Percentiles rank a stretch among this genome's conserved stretches.
Evolutionary conservation across 805 yeast species (phyloP).

Genomic region (Myxozyma mucilagina): DNA sequence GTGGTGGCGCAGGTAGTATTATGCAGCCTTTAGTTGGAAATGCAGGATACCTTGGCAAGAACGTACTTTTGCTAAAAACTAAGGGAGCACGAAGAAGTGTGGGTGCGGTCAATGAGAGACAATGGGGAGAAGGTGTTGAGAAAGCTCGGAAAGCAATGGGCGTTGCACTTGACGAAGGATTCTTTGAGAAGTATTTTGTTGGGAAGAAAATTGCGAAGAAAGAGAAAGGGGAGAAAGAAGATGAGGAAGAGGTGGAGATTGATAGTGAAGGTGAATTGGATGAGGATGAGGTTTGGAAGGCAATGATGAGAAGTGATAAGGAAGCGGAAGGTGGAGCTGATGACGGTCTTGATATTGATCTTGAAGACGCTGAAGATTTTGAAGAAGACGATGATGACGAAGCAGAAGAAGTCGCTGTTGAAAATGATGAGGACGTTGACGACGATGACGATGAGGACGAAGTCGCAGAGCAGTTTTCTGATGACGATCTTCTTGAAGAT

Average conservation of each 20-base stretch:
- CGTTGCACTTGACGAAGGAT: conserved; percentile 52
- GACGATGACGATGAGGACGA: conserved; percentile 35
- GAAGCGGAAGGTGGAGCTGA: conserved; percentile 52
- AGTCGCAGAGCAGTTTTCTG: not conserved
- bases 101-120: conserved; percentile 79
- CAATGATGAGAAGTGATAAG: conserved; percentile 68
- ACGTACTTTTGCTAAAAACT: conserved; percentile 37
- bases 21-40: conserved; percentile 87
- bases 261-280: conserved; percentile 55
- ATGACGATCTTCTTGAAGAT: conserved; percentile 32
- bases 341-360: conserved; percentile 41
- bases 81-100: conserved; percentile 51
- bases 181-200: conserved; percentile 45
- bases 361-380: conserved; percentile 40
- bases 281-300: conserved; percentile 74
- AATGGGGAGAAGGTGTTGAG: conserved; percentile 82
- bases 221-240: conserved; percentile 43
- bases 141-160: conserved; percentile 6
- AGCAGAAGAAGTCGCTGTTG: conserved; percentile 39
- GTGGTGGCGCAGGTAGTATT: conserved; percentile 69
- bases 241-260: conserved; percentile 57
- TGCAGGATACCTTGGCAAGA: conserved; percentile 33
- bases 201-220: conserved; percentile 39
- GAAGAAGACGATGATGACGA: conserved; percentile 46
- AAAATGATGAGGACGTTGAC: conserved; percentile 34